Evolutionary conservation across 208 protist species (phyloP), one percentile per base, ranked within the genome.

Genomic region (Trypanosomatidae sp.): DNA sequence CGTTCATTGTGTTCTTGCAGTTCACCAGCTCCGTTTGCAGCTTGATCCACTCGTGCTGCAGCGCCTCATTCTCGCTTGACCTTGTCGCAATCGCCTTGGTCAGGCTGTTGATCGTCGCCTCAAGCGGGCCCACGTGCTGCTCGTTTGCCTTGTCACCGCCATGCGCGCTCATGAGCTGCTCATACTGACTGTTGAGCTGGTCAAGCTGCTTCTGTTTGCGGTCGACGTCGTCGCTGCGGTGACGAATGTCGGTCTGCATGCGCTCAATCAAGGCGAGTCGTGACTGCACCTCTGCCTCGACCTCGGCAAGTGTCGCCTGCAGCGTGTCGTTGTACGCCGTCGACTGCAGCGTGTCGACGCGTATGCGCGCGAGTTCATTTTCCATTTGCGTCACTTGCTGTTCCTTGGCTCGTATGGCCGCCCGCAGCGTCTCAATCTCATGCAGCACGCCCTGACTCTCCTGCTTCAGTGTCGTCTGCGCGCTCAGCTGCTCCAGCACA

Each of bases 161-260:
- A 25, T 96, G 68, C 4, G 59, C 51, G 15, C 61, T 61, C 2
- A 93, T 51, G 28, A 96, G 61, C 37, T 84, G 62, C 46, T 96
- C 93, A 49, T 95, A 96, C 45, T 93, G 85, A 28, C 90, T 75
- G 68, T 98, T 98, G 25, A 97, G 83, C 52, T 91, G 68, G 54
- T 97, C 94, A 18, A 98, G 69, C 47, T 96, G 75, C 53, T 89
- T 94, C 59, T 97, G 94, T 69, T 98, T 98, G 38, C 86, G 72
- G 54, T 97, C 92, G 43, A 98, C 96, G 45, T 96, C 93, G 48
- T 97, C 92, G 64, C 97, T 83, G 16, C 85, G 71, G 39, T 88
- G 80, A 23, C 93, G 75, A 37, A 97, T 96, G 55, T 97, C 93
- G n/a, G 76, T 40, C 61, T 97, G 90, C 80, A 97, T 97, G 30